phyloP scores from a whole-genome alignment of 2,329 filamentous ascomycete genomes.

The Paraphoma chrysanthemicola region DNA sequence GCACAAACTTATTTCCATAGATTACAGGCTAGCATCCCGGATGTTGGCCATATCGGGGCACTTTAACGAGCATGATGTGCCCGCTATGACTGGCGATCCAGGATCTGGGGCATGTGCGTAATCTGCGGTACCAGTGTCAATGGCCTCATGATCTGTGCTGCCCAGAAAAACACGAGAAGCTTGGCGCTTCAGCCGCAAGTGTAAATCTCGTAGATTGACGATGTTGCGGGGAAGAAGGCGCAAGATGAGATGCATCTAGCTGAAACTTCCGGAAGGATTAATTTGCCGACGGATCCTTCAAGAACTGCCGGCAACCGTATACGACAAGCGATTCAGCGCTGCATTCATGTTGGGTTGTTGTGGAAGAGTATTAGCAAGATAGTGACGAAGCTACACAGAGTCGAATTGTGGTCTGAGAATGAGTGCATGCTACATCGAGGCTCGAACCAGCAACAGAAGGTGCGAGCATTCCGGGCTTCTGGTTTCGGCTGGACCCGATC shows the following conservation, averaged over 20 bases:
- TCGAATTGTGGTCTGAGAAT: background rate
- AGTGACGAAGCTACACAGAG: too few relatives aligned
- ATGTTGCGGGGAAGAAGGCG: slow-evolving; percentile 7
- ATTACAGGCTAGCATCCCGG: background rate
- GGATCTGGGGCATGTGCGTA: slow-evolving; percentile 1
- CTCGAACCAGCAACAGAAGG: background rate
- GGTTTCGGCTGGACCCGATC: slow-evolving; percentile 1
- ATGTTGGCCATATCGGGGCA: slow-evolving; percentile 5
- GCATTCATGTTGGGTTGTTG: too few relatives aligned
- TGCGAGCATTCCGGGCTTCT: background rate
- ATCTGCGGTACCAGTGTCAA: slow-evolving; percentile 1
- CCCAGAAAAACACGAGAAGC: slow-evolving; percentile 14
- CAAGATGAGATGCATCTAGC: slow-evolving; percentile 31
- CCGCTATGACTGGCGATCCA: slow-evolving; percentile 1
- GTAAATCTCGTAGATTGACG: slow-evolving; percentile 21
- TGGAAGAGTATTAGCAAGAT: too few relatives aligned
- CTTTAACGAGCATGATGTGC: slow-evolving; percentile 6
- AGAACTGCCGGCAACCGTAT: background rate
- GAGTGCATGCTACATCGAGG: background rate
- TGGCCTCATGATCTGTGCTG: slow-evolving; percentile 18
- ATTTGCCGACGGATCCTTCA: slow-evolving; percentile 10
- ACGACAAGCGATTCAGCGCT: background rate
- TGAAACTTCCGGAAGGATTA: slow-evolving; percentile 27
- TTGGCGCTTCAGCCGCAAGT: slow-evolving; percentile 19
- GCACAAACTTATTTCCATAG: background rate